These are phyloP conservation scores for Margaritispora aquatica DNA, from an alignment of 495 filamentous ascomycete genomes.

Conservation along the genomic window DNA sequence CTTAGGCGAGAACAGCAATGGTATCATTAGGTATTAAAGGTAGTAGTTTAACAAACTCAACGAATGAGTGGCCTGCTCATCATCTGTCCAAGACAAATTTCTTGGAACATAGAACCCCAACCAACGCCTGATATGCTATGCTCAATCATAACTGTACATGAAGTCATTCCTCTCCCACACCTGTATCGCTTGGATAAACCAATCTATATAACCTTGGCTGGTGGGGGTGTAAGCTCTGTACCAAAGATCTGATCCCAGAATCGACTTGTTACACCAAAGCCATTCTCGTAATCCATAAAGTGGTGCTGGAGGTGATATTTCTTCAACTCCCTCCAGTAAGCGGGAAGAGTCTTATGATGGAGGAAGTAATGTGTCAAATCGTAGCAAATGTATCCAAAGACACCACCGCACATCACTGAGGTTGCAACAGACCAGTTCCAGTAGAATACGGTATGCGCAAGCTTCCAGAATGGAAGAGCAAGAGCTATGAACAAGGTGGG, in stretches of 20 bases:
- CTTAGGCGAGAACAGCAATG: too few relatives aligned
- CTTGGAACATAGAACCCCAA: background rate
- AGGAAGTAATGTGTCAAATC: slow-evolving; percentile 98
- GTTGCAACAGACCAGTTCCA: slow-evolving; percentile 79
- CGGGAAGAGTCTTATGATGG: slow-evolving; percentile 89
- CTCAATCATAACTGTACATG: background rate
- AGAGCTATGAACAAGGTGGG: slow-evolving; percentile 81
- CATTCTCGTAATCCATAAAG: slow-evolving; percentile 92
- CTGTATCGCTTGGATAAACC: background rate
- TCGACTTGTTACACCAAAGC: slow-evolving; percentile 96
- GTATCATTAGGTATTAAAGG: slow-evolving; percentile 9
- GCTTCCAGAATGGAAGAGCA: slow-evolving; percentile 86
- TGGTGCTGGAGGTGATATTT: slow-evolving; percentile 97
- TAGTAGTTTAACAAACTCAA: background rate
- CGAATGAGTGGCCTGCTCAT: slow-evolving; percentile 8
- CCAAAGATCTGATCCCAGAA: slow-evolving; percentile 96
- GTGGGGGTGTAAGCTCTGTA: slow-evolving; percentile 59
- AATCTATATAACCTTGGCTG: slow-evolving; percentile 12
- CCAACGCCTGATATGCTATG: background rate
- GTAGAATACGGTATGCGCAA: slow-evolving; percentile 78
- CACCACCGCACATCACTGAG: slow-evolving; percentile 76
- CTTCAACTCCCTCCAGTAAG: slow-evolving; percentile 84
- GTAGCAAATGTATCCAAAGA: slow-evolving; percentile 95
- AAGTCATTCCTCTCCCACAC: background rate
- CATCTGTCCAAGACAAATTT: background rate